phyloP scores from a whole-genome alignment of 176 grass and related monocot species.

The Zea luxurians region DNA sequence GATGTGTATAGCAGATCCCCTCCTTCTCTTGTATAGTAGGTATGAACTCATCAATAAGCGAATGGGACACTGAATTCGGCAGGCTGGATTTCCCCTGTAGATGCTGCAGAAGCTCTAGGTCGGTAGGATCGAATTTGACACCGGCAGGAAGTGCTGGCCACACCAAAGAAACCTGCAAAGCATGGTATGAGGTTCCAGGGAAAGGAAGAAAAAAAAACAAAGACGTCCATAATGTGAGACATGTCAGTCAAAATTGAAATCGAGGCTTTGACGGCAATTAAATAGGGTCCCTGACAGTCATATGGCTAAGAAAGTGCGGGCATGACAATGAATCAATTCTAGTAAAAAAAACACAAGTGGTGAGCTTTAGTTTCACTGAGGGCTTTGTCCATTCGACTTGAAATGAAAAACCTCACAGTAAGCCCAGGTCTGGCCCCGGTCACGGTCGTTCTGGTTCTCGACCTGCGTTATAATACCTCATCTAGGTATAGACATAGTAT shows the following conservation, averaged over 20 bases:
- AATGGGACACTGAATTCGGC: slow-evolving; percentile 36
- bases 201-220: neutral
- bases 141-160: slow-evolving; percentile 68
- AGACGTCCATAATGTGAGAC: neutral
- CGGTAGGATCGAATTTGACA: slow-evolving; percentile 79
- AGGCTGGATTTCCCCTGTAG: slow-evolving; percentile 55
- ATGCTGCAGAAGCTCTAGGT: slow-evolving; percentile 63
- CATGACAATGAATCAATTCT: neutral
- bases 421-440: no score
- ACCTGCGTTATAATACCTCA: neutral
- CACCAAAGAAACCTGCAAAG: slow-evolving; percentile 58
- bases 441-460: no score
- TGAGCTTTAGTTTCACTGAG: neutral
- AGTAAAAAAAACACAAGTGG: neutral
- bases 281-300: neutral
- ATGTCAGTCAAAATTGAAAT: slow-evolving; percentile 18
- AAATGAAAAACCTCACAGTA: no score
- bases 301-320: neutral
- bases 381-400: no score
- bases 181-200: neutral
- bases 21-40: slow-evolving; percentile 52
- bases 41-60: slow-evolving; percentile 67
- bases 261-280: neutral
- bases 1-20: slow-evolving; percentile 92
- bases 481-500: neutral